Evolutionary conservation across 202 grass and related monocot genomes (phyloP).

Genomic region (Schoenoplectus tabernaemontani): DNA sequence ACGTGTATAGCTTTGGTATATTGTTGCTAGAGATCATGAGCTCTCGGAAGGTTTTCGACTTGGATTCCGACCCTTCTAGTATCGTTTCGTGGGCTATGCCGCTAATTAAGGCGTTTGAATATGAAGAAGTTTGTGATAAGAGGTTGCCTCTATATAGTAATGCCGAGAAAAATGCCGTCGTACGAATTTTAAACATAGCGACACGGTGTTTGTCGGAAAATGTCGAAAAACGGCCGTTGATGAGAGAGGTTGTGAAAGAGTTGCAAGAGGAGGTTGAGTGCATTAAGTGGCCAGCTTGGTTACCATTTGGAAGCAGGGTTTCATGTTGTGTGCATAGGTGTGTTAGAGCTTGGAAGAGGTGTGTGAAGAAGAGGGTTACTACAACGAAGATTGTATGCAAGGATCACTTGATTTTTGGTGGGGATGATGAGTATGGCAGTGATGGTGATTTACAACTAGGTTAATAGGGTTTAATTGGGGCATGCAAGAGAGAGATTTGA

Average conservation of each 20-base stretch:
- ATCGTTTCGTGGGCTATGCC: slow-evolving; percentile 67
- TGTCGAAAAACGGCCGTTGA: slow-evolving; percentile 38
- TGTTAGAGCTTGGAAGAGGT: slow-evolving; percentile 38
- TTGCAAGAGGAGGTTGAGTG: slow-evolving; percentile 41
- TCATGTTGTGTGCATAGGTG: slow-evolving; percentile 26
- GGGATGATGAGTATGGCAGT: not conserved
- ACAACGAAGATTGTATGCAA: slow-evolving; percentile 68
- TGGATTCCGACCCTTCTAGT: slow-evolving; percentile 49
- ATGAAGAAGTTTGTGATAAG: slow-evolving; percentile 38
- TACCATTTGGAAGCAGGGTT: not conserved
- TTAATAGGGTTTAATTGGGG: not conserved
- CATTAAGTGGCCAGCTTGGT: slow-evolving; percentile 20
- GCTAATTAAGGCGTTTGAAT: slow-evolving; percentile 24
- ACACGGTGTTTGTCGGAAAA: slow-evolving; percentile 61
- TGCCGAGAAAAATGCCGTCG: slow-evolving; percentile 12
- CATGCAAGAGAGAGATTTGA: not conserved
- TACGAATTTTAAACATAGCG: slow-evolving; percentile 36
- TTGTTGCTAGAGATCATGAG: slow-evolving; percentile 85
- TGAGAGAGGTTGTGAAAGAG: slow-evolving; percentile 64
- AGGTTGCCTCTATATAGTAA: slow-evolving; percentile 29
- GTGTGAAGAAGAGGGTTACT: slow-evolving; percentile 26
- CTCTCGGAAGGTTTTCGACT: slow-evolving; percentile 88
- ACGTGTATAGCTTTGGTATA: slow-evolving; percentile 96
- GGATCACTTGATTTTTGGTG: slow-evolving; percentile 33
- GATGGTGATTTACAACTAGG: slow-evolving; percentile 18